Evolutionary conservation across 2,329 filamentous ascomycete species (phyloP).

Genomic region (Aspergillus sp.): DNA sequence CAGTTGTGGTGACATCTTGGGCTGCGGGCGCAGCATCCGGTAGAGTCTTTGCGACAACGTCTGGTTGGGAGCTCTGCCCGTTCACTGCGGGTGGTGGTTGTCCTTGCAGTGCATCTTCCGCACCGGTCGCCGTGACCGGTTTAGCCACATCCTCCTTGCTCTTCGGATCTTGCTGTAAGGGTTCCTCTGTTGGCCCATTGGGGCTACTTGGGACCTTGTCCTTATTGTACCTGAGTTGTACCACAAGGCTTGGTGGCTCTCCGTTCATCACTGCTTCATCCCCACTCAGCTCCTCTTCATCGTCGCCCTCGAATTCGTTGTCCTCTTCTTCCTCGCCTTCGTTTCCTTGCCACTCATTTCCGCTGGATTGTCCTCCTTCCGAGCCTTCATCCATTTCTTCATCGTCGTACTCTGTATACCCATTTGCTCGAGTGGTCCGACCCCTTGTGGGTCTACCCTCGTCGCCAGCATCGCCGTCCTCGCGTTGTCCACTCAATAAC

Average conservation of each 20-base stretch:
- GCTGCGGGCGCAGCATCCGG: not conserved
- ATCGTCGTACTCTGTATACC: conserved; percentile 58
- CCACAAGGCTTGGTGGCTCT: conserved; percentile 67
- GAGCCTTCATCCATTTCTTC: conserved; percentile 68
- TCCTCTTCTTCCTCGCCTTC: conserved; percentile 76
- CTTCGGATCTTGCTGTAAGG: conserved; percentile 12
- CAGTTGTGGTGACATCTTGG: not conserved
- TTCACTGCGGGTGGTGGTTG: conserved; percentile 12
- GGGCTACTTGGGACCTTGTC: conserved; percentile 25
- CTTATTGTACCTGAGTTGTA: conserved; percentile 63
- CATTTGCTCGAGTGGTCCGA: conserved; percentile 34
- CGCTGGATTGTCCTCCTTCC: conserved; percentile 60
- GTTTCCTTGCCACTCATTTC: conserved; percentile 71
- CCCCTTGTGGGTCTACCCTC: conserved; percentile 45
- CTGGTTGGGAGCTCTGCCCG: conserved; percentile 1
- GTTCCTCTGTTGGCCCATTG: conserved; percentile 21
- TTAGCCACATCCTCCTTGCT: conserved; percentile 12
- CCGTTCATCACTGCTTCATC: conserved; percentile 50
- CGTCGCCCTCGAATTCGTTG: conserved; percentile 62
- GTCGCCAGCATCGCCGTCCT: conserved; percentile 49
- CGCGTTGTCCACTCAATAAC: conserved; percentile 57
- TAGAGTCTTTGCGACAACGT: not conserved
- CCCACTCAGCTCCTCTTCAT: conserved; percentile 46
- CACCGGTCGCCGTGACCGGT: not conserved
- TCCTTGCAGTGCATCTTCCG: conserved; percentile 5